phyloP scores from a whole-genome alignment of 2,329 filamentous ascomycete species.

The Aspergillus texensis region DNA sequence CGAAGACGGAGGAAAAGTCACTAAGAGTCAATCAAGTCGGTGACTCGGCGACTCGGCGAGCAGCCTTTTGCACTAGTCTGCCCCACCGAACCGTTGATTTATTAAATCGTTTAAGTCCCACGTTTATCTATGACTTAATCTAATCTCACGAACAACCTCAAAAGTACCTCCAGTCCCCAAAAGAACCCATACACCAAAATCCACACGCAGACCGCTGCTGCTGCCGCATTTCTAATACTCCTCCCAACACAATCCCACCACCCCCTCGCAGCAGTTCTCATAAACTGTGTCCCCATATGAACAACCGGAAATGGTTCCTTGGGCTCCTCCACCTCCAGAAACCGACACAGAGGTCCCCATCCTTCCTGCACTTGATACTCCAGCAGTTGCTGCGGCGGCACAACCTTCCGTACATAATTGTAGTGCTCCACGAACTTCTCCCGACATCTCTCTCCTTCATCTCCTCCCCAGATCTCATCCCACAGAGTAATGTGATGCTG shows the following conservation, averaged over 20 bases:
- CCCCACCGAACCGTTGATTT: background rate
- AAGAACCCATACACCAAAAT: background rate
- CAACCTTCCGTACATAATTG: background rate
- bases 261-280: background rate
- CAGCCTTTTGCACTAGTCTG: background rate
- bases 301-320: slow-evolving; percentile 5
- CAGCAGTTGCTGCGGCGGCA: background rate
- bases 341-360: slow-evolving; percentile 17
- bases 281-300: background rate
- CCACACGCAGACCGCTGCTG: background rate
- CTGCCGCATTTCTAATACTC: background rate
- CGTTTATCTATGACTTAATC: background rate
- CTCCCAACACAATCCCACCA: background rate
- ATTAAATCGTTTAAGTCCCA: background rate
- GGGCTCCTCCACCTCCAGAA: slow-evolving; percentile 19
- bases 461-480: background rate
- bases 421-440: background rate
- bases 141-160: background rate
- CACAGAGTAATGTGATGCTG: background rate
- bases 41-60: too few species aligned
- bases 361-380: slow-evolving; percentile 22
- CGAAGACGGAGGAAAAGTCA: background rate
- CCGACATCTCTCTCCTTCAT: background rate
- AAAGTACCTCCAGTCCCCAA: background rate
- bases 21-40: background rate